Conservation (phyloP, 345 rosid genomes). For the Psidium friedrichsthalianum region DNA sequence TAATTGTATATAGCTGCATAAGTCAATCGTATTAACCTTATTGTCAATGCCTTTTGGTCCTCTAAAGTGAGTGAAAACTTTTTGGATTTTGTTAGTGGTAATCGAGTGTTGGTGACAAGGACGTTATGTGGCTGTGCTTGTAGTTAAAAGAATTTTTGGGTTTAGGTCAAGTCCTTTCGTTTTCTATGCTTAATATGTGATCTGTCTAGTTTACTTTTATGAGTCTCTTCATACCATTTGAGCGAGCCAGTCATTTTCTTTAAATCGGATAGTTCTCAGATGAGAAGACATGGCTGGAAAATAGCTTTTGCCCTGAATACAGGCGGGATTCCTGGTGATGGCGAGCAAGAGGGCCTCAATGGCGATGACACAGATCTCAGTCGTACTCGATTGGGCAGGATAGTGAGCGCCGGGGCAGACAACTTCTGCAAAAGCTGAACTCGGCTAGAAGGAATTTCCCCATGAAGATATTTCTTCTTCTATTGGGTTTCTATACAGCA, state of each 20-base stretch:
- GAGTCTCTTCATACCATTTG: not conserved
- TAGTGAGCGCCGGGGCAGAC: conserved; percentile 80
- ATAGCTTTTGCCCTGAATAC: conserved; percentile 69
- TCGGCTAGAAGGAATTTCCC: conserved; percentile 80
- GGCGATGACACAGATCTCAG: conserved; percentile 49
- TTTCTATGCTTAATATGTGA: not conserved
- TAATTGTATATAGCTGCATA: not conserved
- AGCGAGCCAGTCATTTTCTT: not conserved
- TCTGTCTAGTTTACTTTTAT: not conserved
- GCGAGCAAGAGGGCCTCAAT: conserved; percentile 34
- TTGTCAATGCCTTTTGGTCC: not conserved
- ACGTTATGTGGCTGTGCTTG: not conserved
- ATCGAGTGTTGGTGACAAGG: not conserved
- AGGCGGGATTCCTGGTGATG: conserved; percentile 52
- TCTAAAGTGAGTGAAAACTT: not conserved
- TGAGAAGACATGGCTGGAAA: conserved; percentile 34
- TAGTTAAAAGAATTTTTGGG: not conserved
- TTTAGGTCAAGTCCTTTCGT: not conserved
- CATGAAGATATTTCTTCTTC: conserved; percentile 74
- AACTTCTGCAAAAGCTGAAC: conserved; percentile 67
- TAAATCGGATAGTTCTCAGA: conserved; percentile 22
- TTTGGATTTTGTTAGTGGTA: not conserved
- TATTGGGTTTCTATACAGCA: conserved; percentile 91
- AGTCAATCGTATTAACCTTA: not conserved
- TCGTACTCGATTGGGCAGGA: conserved; percentile 80